Percentiles rank a stretch among this genome's conserved stretches.
phyloP scores from a whole-genome alignment of 257 asterid species.

The Verbascum thapsus region DNA sequence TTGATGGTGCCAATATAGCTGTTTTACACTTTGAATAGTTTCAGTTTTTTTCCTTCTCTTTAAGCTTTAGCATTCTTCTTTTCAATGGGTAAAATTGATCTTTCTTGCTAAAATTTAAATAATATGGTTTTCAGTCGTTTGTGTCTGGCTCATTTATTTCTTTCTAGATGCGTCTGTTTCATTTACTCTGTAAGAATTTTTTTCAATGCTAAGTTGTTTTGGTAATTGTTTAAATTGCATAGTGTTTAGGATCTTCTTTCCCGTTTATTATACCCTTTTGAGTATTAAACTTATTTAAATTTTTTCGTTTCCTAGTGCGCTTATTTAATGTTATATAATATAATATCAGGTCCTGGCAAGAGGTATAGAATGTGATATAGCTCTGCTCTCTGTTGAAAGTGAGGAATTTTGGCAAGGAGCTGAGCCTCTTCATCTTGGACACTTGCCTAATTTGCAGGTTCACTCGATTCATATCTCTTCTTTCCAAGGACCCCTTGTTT shows the following conservation, averaged over 20 bases:
- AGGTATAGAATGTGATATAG: slow-evolving; percentile 90
- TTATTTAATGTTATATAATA: slow-evolving; percentile 27
- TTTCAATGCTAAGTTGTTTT: slow-evolving; percentile 5
- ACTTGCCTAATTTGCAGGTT: slow-evolving; percentile 82
- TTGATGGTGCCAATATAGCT: slow-evolving; percentile 1
- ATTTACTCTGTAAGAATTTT: neutral
- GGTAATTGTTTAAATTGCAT: slow-evolving; percentile 4
- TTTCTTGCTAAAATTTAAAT: neutral
- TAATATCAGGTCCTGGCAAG: slow-evolving; percentile 77
- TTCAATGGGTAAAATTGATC: neutral
- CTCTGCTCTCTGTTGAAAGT: slow-evolving; percentile 82
- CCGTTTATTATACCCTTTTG: neutral
- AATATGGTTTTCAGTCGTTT: slow-evolving; percentile 17
- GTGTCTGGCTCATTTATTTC: slow-evolving; percentile 9
- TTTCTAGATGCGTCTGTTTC: slow-evolving; percentile 2
- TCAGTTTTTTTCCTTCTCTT: neutral
- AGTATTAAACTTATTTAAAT: neutral
- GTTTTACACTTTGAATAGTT: slow-evolving; percentile 7
- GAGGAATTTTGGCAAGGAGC: slow-evolving; percentile 83
- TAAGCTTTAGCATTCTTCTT: slow-evolving; percentile 21
- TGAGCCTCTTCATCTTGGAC: slow-evolving; percentile 75
- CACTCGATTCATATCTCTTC: slow-evolving; percentile 27
- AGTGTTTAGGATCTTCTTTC: neutral
- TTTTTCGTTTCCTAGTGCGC: slow-evolving; percentile 8
- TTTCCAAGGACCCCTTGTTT: slow-evolving; percentile 14